Conservation (phyloP, 495 filamentous ascomycete species). For the Acidomyces sp. region DNA sequence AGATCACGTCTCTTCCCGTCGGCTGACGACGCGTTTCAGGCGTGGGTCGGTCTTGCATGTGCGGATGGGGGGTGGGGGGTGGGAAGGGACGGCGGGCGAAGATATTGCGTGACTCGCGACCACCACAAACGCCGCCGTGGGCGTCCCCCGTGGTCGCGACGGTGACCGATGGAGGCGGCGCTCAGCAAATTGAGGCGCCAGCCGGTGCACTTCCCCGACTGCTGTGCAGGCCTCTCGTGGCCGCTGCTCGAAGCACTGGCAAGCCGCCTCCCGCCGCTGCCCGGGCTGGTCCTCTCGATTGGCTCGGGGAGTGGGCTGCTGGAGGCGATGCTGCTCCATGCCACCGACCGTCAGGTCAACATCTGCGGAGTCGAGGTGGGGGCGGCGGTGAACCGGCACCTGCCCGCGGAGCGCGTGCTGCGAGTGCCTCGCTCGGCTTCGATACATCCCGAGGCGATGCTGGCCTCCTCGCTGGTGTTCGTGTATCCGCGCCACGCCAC, state of each 20-base stretch:
- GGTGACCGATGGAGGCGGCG: constrained; percentile 1
- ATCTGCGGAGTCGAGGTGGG: constrained; percentile 38
- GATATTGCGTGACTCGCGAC: constrained; percentile 14
- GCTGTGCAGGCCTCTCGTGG: constrained; percentile 38
- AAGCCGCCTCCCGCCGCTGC: constrained; percentile 31
- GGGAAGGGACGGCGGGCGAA: too few relatives aligned
- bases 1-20: background rate
- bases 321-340: constrained; percentile 34
- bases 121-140: constrained; percentile 5
- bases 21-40: constrained; percentile 18
- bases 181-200: constrained; percentile 2
- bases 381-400: constrained; percentile 34
- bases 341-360: constrained; percentile 11
- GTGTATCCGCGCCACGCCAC: constrained; percentile 41
- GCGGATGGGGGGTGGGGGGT: too few relatives aligned
- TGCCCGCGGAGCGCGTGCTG: constrained; percentile 32
- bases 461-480: constrained; percentile 39
- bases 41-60: too few relatives aligned
- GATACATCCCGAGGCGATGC: constrained; percentile 23
- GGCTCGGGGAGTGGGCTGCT: constrained; percentile 43
- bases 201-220: constrained; percentile 27
- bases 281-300: constrained; percentile 36
- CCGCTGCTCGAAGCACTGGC: constrained; percentile 29
- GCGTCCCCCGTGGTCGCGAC: too few relatives aligned
- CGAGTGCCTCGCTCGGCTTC: constrained; percentile 35